Base-by-base conservation (phyloP, 1,139 yeast genomes). In the Scheffersomyces titani region DNA sequence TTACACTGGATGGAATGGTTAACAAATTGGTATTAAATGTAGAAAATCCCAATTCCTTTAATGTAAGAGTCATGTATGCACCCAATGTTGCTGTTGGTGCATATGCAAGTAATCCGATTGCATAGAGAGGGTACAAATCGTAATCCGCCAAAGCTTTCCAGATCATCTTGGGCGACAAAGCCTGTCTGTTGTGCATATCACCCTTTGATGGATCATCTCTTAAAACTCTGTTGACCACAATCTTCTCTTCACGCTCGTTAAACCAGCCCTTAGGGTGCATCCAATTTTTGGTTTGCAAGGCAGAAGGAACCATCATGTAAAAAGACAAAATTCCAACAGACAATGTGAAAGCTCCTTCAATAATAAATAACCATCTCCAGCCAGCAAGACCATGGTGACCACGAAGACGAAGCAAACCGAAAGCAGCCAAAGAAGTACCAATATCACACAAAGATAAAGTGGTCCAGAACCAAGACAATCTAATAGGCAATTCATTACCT, bases 361-460 rank as follows among this genome's bases (percentile, higher is more conserved):
- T 59, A 18, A 76, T 58, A 56, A 76, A 76, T 46, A 76, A 63
- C 75, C 76, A 75, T 61, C 74, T 71, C 81, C 80, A 76, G 18
- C 66, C 65, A 18, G 62, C 58, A 6, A 58, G 59, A 18, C 63
- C 49, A 2, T 55, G 44, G 1, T 45, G 44, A 5, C 67, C 64
- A 13, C 52, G 57, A 51, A 66, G 63, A n/a, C 57, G 65, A 56
- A 74, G 68, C 4, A 74, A 55, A 6, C 72, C 78, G 61, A 72
- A 73, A 0, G 77, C 78, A 51, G 72, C 64, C 51, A 72, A 60
- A 13, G 71, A 64, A 6, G 73, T 65, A 55, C 65, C 58, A 7
- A 63, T 57, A 18, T 60, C 52, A 4, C 71, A 67, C 51, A 70
- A 58, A 1, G 74, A 70, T 51, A 70, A 64, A 18, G 65, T 60